These are phyloP conservation scores for Notholithocarpus densiflorus DNA, from an alignment of 306 rosid species.

Conservation along the genomic window DNA sequence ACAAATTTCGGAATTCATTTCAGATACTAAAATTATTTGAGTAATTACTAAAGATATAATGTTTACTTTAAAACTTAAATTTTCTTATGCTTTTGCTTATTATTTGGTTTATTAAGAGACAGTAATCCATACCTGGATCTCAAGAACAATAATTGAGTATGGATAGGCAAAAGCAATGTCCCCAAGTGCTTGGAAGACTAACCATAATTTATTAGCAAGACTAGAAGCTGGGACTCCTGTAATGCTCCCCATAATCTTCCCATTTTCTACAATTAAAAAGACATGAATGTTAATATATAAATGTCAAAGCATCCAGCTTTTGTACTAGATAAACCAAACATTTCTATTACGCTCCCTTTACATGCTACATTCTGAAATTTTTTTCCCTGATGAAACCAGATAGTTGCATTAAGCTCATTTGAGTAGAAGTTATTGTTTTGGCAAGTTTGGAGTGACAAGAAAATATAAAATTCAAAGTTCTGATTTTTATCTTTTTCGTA, in stretches of 20 bases:
- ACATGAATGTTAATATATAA: neutral
- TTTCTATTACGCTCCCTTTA: neutral
- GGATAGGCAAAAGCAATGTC: conserved; percentile 93
- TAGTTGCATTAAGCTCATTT: neutral
- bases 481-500: neutral
- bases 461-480: neutral
- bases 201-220: conserved; percentile 56
- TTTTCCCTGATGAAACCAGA: neutral
- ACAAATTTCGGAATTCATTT: conserved; percentile 8
- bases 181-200: conserved; percentile 73
- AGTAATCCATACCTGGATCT: conserved; percentile 58
- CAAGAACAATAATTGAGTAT: conserved; percentile 61
- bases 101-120: neutral
- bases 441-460: neutral
- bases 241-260: conserved; percentile 62
- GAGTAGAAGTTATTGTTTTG: neutral
- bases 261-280: conserved; percentile 58
- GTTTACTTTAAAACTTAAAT: too few relatives aligned
- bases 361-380: neutral
- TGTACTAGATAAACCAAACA: neutral
- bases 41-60: neutral
- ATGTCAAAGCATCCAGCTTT: neutral
- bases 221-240: conserved; percentile 59
- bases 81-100: neutral
- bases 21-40: neutral